Base-by-base conservation (phyloP, 2,329 filamentous ascomycete genomes). In the Beauveria asiatica region DNA sequence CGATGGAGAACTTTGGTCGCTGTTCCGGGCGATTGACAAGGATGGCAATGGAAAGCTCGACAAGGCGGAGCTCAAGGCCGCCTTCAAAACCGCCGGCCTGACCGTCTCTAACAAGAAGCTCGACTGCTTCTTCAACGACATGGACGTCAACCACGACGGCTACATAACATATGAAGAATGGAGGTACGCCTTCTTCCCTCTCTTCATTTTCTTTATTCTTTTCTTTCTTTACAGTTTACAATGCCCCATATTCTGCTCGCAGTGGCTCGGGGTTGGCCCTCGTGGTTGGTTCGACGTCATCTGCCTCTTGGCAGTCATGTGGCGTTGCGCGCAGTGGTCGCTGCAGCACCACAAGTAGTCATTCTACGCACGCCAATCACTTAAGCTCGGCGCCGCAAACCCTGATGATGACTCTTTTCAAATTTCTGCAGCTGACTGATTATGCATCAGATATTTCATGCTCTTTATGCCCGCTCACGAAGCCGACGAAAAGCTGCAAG, bases 151-250 rank as follows among this genome's bases (percentile, higher is more conserved):
- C 75, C 83, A 87, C 66, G 92, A 99, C 72, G 92, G 92, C 52
- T 85, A 78, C 64, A 96, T 97, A 67, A 92, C 82, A 64, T 97
- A 96, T 74, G 86, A 91, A 65, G 94, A 99, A 81, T 97, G 94
- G 94, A 87, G 93, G 93, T 97, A 85, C 75, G 87, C n/a, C 57
- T 42, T 30, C 61, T 62, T 52, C 39, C 54, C 57, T 33, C 27
- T 56, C 61, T 42, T 59, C 21, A 58, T 64, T 61, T 62, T 8
- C 51, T 55, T 59, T 27, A 57, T 41, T 61, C 45, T 52, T 60
- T 39, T 37, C 13, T 16, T 37, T 5, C 33, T 37, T 37, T 16
- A 16, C 33, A 37, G 11, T 13, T 59, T 55, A 27, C 54, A 41
- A 56, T 50, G 37, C 27, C 27, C 19, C 27, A 21, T 13, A 41